Base-by-base conservation (phyloP, 257 asterid species). In the Mitragyna speciosa region DNA sequence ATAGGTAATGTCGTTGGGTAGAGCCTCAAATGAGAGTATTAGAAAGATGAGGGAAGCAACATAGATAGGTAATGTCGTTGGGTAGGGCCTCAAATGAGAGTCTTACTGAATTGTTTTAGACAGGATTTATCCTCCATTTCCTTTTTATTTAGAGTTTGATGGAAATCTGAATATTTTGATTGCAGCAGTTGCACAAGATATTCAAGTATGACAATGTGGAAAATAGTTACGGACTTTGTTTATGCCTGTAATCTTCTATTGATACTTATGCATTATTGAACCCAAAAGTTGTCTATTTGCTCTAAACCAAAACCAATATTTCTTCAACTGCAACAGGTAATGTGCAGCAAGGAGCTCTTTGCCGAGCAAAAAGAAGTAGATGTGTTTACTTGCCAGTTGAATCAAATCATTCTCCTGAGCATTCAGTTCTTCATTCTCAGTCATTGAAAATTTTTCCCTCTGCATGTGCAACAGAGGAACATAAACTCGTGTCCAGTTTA, bases 341-440 rank as follows among this genome's bases (percentile, higher is more conserved):
- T 68, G 69, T 70, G 52, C 75, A 70, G 72, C 75, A 68, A 65
- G 83, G 64, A 74, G 65, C 79, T 74, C 30, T 24, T 59, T 17
- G 78, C 73, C 73, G 80, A 80, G 83, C 78, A 26, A 88, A 87
- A 73, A 79, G 89, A 83, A 83, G 77, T 80, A 80, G 76, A 51
- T 45, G 78, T 59, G 31, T 70, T 41, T 67, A 76, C 78, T 79
- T 83, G 43, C 73, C 79, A 16, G 31, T 65, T 33, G 76, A 78
- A 72, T 85, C 71, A 1, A 61, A 41, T 58, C 41, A 28, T 56
- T 63, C 47, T 63, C 65, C 41, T 77, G 77, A 78, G 75, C 67
- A 70, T 12, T 82, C 80, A 12, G 81, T 68, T 79, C 66, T 20
- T 48, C 28, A 54, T 47, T 77, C 76, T 59, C 78, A 70, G 68